phyloP scores from a whole-genome alignment of 2,329 filamentous ascomycete genomes.

The Aspergillus chevalieri region DNA sequence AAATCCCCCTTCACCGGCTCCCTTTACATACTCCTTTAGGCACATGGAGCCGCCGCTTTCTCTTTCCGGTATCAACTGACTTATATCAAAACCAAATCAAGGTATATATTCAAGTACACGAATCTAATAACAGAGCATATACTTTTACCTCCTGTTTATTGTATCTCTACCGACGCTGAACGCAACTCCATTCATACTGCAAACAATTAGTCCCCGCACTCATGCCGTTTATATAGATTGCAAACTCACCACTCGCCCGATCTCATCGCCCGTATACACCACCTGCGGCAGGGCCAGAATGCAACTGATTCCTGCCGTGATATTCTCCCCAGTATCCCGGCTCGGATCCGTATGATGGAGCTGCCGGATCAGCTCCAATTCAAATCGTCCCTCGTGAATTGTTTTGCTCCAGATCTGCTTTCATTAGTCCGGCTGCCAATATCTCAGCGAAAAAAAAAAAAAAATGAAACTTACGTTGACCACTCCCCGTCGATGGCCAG shows the following conservation, averaged over 20 bases:
- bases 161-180: conserved; percentile 40
- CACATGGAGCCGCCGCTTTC: too few relatives aligned
- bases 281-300: conserved; percentile 75
- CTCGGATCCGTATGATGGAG: conserved; percentile 72
- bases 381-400: conserved; percentile 60
- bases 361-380: conserved; percentile 69
- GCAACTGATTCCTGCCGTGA: conserved; percentile 68
- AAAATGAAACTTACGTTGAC: conserved; percentile 55
- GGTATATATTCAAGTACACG: too few relatives aligned
- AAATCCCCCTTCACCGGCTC: too few relatives aligned
- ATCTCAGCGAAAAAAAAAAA: background rate
- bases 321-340: conserved; percentile 53
- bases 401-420: conserved; percentile 53
- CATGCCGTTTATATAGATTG: too few relatives aligned
- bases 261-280: conserved; percentile 91
- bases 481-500: conserved; percentile 74
- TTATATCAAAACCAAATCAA: too few relatives aligned
- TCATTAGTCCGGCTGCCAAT: background rate
- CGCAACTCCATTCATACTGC: conserved; percentile 55
- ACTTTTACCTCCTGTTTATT: background rate
- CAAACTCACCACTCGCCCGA: conserved; percentile 73
- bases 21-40: too few relatives aligned
- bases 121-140: background rate
- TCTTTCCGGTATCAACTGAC: too few relatives aligned
- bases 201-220: background rate